Evolutionary conservation across 345 rosid genomes (phyloP).

Genomic region (Euphorbia lathyris): DNA sequence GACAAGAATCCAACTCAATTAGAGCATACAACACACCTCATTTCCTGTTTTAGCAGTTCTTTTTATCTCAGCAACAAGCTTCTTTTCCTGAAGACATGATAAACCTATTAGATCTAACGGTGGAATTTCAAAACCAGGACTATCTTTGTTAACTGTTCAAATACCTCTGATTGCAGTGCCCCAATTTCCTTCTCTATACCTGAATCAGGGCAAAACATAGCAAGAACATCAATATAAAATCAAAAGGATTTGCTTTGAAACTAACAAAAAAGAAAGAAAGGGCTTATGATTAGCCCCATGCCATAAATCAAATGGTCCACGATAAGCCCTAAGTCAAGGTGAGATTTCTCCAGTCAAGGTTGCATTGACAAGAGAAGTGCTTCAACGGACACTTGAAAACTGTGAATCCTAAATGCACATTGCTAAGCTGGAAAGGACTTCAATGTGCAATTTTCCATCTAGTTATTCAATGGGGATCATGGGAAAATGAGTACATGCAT

Average conservation of each 20-base stretch:
- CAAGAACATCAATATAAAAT: constrained; percentile 14
- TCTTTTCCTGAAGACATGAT: constrained; percentile 66
- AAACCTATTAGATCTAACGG: constrained; percentile 13
- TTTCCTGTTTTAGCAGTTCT: constrained; percentile 90
- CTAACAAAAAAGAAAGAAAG: neutral
- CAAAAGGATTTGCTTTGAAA: neutral
- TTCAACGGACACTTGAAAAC: neutral
- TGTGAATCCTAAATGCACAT: neutral
- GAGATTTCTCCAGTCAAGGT: neutral
- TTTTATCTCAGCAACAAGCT: constrained; percentile 89
- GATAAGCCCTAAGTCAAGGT: neutral
- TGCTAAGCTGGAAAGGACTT: neutral
- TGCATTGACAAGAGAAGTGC: neutral
- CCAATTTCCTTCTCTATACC: constrained; percentile 92
- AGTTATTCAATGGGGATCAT: neutral
- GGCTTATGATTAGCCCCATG: neutral
- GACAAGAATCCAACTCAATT: constrained; percentile 1
- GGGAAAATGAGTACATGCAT: neutral
- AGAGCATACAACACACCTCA: constrained; percentile 47
- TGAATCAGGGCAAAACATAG: constrained; percentile 27
- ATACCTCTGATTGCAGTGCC: constrained; percentile 79
- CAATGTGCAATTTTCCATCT: neutral
- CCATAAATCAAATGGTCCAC: neutral
- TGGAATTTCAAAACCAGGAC: neutral
- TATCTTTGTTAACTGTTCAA: constrained; percentile 20